phyloP scores from a whole-genome alignment of 2,329 filamentous ascomycete species.

The Diaporthe longicolla region DNA sequence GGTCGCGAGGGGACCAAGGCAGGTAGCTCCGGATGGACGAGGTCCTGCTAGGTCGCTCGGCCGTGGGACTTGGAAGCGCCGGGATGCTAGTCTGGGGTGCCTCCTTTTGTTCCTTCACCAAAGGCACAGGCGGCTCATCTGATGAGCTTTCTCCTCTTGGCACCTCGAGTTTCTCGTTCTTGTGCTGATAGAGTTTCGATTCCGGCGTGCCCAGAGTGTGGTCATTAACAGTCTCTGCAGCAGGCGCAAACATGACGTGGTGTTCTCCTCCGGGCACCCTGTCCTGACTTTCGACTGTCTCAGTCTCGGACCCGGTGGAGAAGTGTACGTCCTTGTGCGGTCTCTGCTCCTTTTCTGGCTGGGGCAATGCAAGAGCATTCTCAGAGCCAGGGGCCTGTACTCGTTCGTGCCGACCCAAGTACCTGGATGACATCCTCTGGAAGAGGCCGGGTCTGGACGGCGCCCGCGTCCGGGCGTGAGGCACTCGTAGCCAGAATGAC shows the following conservation, averaged over 20 bases:
- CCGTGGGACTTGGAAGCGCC: conserved; percentile 6
- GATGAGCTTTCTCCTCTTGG: conserved; percentile 22
- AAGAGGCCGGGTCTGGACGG: conserved; percentile 57
- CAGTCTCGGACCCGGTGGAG: conserved; percentile 17
- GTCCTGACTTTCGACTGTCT: conserved; percentile 8
- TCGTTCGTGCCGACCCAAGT: conserved; percentile 38
- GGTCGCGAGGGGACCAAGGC: conserved; percentile 44
- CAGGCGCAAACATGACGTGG: conserved; percentile 71
- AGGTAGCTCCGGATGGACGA: conserved; percentile 39
- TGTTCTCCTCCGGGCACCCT: conserved; percentile 47
- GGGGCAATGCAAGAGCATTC: conserved; percentile 25
- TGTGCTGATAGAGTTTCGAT: conserved; percentile 1
- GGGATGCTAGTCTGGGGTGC: neutral
- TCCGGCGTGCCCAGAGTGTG: neutral
- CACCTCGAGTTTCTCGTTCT: conserved; percentile 18
- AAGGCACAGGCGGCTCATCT: neutral
- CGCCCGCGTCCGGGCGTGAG: conserved; percentile 59
- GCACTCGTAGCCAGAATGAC: conserved; percentile 94
- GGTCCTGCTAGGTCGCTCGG: conserved; percentile 34
- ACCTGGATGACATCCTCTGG: conserved; percentile 62
- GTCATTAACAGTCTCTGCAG: conserved; percentile 41
- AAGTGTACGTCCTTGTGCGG: conserved; percentile 46
- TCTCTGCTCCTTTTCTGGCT: conserved; percentile 12
- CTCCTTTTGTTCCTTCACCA: neutral
- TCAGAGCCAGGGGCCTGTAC: neutral